These are phyloP conservation scores for Martiniozyma asiatica DNA, from an alignment of 1,139 yeast genomes.

Conservation along the genomic window DNA sequence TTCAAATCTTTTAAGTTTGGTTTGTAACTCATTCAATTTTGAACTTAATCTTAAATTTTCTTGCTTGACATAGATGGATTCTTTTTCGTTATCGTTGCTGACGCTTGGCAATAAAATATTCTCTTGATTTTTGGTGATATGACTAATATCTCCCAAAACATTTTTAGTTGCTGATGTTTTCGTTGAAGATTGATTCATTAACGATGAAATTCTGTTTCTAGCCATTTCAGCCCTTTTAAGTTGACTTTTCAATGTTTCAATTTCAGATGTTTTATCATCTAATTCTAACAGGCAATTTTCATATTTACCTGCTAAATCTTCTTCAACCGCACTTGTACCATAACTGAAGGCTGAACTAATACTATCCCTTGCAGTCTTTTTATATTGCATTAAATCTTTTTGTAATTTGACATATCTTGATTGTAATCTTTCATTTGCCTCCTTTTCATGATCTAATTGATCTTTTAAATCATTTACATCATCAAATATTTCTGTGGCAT, in stretches of 20 bases:
- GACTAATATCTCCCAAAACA: slow-evolving; percentile 3
- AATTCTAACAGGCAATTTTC: slow-evolving; percentile 17
- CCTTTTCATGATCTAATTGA: slow-evolving; percentile 23
- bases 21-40: slow-evolving; percentile 21
- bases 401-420: slow-evolving; percentile 21
- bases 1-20: slow-evolving; percentile 21
- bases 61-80: slow-evolving; percentile 14
- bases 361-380: slow-evolving; percentile 18
- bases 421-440: slow-evolving; percentile 22
- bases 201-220: slow-evolving; percentile 5
- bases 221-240: slow-evolving; percentile 3
- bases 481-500: slow-evolving; percentile 4
- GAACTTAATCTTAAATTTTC: slow-evolving; percentile 26
- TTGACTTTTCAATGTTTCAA: slow-evolving; percentile 17
- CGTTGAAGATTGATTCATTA: too few species aligned
- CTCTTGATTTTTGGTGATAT: background rate
- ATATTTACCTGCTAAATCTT: too few species aligned
- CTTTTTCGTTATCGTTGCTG: slow-evolving; percentile 2
- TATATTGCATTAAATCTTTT: slow-evolving; percentile 21
- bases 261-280: slow-evolving; percentile 2
- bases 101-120: background rate
- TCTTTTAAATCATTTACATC: slow-evolving; percentile 14
- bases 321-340: too few species aligned
- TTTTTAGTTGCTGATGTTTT: slow-evolving; percentile 1
- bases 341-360: slow-evolving; percentile 15